Evolutionary conservation across 345 rosid species (phyloP), one percentile per base, ranked within the genome.

Genomic region (Eucalyptus guilfoylei): DNA sequence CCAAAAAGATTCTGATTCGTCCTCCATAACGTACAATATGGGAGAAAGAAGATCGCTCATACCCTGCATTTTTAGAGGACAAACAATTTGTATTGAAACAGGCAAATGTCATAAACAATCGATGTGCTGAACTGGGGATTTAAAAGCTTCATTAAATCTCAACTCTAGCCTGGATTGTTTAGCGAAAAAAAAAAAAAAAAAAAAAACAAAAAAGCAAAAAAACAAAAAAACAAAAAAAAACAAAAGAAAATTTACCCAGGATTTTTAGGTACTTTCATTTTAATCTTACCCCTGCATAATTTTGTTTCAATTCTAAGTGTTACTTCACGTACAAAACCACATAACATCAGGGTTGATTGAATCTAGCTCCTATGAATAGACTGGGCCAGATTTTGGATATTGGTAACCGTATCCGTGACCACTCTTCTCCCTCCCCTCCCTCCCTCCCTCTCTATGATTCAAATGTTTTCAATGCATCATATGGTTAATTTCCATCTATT

Each of bases 21-120:
- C 97, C 91, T 89, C 95, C 96, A 95, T 95, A 49, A 97, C 97
- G 91, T 92, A 98, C 93, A 98, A 92, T 91, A 98, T 93, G 23
- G 99, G 99, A 81, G 99, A 97, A 48, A 98, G 92, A 86, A 96
- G 93, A 91, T 98, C 99, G 88, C 97, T 98, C 99, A 98, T 98
- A 80, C 99, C 99, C 99, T 97, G 94, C 48, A 86, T 52, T n/a
- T 34, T 54, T 14, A 54, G 48, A 60, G 47, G 11, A 52, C 58
- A n/a, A 86, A 52, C 42, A 40, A 76, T 76, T 37, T 21, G 28
- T 21, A 76, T 40, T 42, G 5, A 21, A 76, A 76, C 83, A 76
- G 47, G 83, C 15, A 76, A 76, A 76, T 76, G 47, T 76, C 83
- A 76, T 37, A 76, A 5, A 40, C 47, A 37, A 11, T 40, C 6